Evolutionary conservation across 345 rosid genomes (phyloP).

Genomic region (Bretschneidera sinensis): DNA sequence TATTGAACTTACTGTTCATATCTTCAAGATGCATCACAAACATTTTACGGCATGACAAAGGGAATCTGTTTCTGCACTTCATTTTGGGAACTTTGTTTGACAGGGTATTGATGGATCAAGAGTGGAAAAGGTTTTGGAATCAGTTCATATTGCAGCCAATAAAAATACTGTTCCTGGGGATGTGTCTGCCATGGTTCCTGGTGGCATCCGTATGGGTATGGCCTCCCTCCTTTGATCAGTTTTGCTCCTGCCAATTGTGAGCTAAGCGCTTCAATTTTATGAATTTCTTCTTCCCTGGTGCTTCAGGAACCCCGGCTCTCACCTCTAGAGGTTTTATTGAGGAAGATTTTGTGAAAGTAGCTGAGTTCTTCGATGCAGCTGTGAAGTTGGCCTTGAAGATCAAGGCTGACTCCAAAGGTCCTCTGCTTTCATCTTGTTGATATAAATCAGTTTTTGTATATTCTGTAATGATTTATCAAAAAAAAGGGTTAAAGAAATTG

Average conservation of each 20-base stretch:
- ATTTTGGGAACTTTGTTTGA: slow-evolving; percentile 12
- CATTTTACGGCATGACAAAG: slow-evolving; percentile 5
- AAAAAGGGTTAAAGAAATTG: neutral
- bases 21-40: neutral
- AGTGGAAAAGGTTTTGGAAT: slow-evolving; percentile 89
- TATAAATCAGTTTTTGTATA: too few species aligned
- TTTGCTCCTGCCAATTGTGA: slow-evolving; percentile 5
- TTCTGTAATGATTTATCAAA: neutral
- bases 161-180: slow-evolving; percentile 98
- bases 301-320: slow-evolving; percentile 90
- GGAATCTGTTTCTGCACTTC: neutral
- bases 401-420: slow-evolving; percentile 71
- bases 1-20: neutral
- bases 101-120: slow-evolving; percentile 96
- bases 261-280: neutral
- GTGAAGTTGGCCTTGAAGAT: slow-evolving; percentile 77
- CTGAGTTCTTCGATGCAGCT: slow-evolving; percentile 80
- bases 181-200: slow-evolving; percentile 98
- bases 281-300: slow-evolving; percentile 14
- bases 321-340: slow-evolving; percentile 91
- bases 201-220: slow-evolving; percentile 95
- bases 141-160: slow-evolving; percentile 89
- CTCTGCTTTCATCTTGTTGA: neutral
- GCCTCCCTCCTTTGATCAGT: slow-evolving; percentile 5
- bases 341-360: slow-evolving; percentile 88